A percentile compares a stretch with the other conserved stretches of the same genome.
Evolutionary conservation across 2,329 filamentous ascomycete genomes (phyloP).

Genomic region (Pseudogymnoascus sp.): DNA sequence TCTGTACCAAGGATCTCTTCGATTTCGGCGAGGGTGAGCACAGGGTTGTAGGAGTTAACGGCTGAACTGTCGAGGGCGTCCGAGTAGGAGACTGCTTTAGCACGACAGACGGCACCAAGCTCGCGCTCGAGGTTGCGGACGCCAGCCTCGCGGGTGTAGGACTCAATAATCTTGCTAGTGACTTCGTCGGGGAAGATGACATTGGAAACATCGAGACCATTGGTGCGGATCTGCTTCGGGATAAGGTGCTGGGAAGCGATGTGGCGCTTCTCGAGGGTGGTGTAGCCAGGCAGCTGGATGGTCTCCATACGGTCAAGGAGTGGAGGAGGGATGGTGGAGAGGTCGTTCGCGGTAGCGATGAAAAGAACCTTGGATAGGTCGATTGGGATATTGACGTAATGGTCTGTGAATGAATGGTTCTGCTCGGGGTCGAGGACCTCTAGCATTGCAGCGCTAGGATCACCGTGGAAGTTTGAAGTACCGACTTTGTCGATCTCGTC

Average conservation of each 20-base stretch:
- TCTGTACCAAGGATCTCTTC: constrained; percentile 90
- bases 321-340: constrained; percentile 92
- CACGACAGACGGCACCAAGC: constrained; percentile 86
- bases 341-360: constrained; percentile 89
- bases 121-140: constrained; percentile 95
- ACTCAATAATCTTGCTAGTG: constrained; percentile 89
- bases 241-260: constrained; percentile 91
- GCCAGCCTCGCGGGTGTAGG: constrained; percentile 92
- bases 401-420: constrained; percentile 89
- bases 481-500: constrained; percentile 98
- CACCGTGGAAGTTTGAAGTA: constrained; percentile 82
- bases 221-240: constrained; percentile 88
- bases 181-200: constrained; percentile 74
- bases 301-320: constrained; percentile 96
- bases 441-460: constrained; percentile 94
- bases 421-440: constrained; percentile 97
- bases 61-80: constrained; percentile 70
- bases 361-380: constrained; percentile 95
- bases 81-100: constrained; percentile 90
- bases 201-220: constrained; percentile 71
- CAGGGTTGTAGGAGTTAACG: constrained; percentile 62
- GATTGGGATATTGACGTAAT: constrained; percentile 92
- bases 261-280: constrained; percentile 90
- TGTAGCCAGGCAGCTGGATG: constrained; percentile 89
- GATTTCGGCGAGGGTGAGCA: constrained; percentile 69